Base-by-base conservation (phyloP, 1,284 basidiomycete species). In the Lentinula novae-zelandiae region DNA sequence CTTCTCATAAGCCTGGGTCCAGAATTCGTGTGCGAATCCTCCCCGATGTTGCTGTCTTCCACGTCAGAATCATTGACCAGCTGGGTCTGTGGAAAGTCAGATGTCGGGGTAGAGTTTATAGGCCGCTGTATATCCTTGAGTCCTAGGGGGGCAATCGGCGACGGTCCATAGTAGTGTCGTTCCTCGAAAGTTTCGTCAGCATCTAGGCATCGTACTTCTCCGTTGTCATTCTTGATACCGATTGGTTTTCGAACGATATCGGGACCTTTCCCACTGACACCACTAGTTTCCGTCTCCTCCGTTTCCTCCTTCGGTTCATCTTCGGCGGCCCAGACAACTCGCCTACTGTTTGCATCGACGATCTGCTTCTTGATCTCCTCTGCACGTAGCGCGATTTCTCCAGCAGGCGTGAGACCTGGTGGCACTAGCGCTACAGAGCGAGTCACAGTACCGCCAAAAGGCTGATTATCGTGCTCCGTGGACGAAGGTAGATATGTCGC, bases 401-500 rank as follows among this genome's bases (percentile, higher is more conserved):
- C 78, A 3, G 78, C 70, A 13, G 85, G 82, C 1, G 82, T 83
- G 1, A 84, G 73, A 54, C 70, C 74, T n/a, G 73, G 76, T 12
- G 71, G 68, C 67, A 42, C 66, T 65, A 40, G 65, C 13, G 2
- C 48, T 27, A 4, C 53, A 9, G 51, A 61, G 27, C 71, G 71
- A 13, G 20, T 27, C 8, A 72, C 70, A 5, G 78, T 81, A 33
- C 87, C 88, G 5, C 76, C 69, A 67, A 87, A 87, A 1, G 80
- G 72, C 8, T 80, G 80, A 58, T 85, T 76, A 60, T 87, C 82
- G 62, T 87, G 76, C 57, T 86, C 83, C 2, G 75, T 77, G 22
- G 77, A 77, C 0, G 85, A 83, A 8, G 90, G 90, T n/a, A 92
- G 77, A 66, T 84, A 89, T 6, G 81, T 82, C 1, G 87, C 83